Evolutionary conservation across 1,139 yeast species (phyloP).

Genomic region (Eremothecium sinecaudum): DNA sequence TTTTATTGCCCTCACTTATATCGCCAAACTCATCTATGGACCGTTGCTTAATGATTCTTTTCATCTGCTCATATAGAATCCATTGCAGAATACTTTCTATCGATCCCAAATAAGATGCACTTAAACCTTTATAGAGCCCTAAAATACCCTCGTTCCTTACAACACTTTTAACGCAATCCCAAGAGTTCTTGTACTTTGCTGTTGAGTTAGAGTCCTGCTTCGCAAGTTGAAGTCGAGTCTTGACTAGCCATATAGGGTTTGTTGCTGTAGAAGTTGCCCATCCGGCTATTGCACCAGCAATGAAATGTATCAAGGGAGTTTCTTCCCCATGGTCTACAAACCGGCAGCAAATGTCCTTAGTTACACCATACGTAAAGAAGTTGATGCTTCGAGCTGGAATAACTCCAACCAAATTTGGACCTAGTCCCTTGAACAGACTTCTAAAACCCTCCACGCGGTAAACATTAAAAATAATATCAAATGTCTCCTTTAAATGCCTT

Average conservation of each 20-base stretch:
- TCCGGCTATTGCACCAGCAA: conserved; percentile 91
- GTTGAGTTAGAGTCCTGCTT: conserved; percentile 35
- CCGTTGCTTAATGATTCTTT: conserved; percentile 52
- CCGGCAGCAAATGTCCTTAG: conserved; percentile 62
- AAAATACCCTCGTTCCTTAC: conserved; percentile 65
- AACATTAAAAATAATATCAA: conserved; percentile 57
- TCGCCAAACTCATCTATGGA: conserved; percentile 36
- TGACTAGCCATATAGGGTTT: conserved; percentile 97
- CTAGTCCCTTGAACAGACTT: conserved; percentile 87
- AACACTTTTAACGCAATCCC: conserved; percentile 72
- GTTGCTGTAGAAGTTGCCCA: conserved; percentile 95
- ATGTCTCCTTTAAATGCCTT: conserved; percentile 77
- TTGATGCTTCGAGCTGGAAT: conserved; percentile 96
- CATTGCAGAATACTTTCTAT: conserved; percentile 91
- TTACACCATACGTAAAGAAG: conserved; percentile 90
- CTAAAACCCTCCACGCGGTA: conserved; percentile 70
- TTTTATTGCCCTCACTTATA: conserved; percentile 37
- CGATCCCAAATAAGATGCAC: conserved; percentile 93
- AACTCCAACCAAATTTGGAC: conserved; percentile 96
- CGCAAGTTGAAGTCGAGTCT: conserved; percentile 88
- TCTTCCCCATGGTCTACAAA: conserved; percentile 66
- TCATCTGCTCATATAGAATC: conserved; percentile 96
- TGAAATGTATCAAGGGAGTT: conserved; percentile 75
- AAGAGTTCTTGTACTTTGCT: conserved; percentile 66
- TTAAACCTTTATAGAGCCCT: conserved; percentile 79